A percentile compares a stretch with the other conserved stretches of the same genome.
phyloP scores from a whole-genome alignment of 345 rosid genomes.

The Clarkia xantiana region DNA sequence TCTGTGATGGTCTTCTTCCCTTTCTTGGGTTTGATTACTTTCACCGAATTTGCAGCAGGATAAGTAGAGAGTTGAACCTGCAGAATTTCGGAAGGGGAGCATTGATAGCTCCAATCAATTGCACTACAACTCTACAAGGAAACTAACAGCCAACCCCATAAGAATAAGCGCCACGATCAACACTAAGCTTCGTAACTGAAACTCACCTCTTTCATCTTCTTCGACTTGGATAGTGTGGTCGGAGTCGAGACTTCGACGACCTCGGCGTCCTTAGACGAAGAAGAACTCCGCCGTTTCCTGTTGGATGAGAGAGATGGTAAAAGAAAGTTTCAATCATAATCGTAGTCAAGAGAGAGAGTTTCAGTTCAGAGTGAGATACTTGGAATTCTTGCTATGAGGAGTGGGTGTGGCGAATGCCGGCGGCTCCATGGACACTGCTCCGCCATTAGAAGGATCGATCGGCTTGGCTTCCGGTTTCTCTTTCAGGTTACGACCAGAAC shows the following conservation, averaged over 20 bases:
- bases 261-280: constrained; percentile 37
- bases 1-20: constrained; percentile 46
- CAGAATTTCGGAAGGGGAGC: no score
- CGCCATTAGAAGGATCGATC: not conserved
- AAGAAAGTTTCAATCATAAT: not conserved
- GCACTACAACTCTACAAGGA: no score
- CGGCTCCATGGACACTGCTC: constrained; percentile 19
- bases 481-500: no score
- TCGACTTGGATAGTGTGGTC: constrained; percentile 17
- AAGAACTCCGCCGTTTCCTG: constrained; percentile 15
- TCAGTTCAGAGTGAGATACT: constrained; percentile 13
- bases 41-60: constrained; percentile 20
- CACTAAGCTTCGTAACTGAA: not conserved
- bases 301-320: constrained; percentile 14
- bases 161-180: no score
- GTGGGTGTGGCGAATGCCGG: constrained; percentile 9
- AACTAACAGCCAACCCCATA: no score
- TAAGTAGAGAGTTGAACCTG: constrained; percentile 32
- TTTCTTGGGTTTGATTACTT: constrained; percentile 28
- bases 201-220: constrained; percentile 35
- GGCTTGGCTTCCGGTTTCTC: no score
- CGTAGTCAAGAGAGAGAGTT: constrained; percentile 1
- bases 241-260: constrained; percentile 53
- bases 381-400: constrained; percentile 14
- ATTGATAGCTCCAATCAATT: no score